phyloP scores from a whole-genome alignment of 2,329 filamentous ascomycete genomes.

The Pseudogymnoascus destructans region DNA sequence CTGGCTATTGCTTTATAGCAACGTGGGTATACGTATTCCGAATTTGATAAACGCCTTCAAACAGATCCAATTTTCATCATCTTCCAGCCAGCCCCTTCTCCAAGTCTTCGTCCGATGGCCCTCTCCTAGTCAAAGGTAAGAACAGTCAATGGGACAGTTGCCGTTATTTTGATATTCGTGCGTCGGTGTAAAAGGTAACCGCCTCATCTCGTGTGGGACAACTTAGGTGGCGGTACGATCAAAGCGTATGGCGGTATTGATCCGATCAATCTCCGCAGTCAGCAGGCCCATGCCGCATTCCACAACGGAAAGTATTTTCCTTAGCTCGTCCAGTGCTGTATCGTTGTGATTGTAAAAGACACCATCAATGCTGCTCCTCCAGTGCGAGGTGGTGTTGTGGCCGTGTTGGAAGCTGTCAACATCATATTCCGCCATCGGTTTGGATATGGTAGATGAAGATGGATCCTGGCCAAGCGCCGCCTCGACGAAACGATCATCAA shows the following conservation, averaged over 20 bases:
- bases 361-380: conserved; percentile 24
- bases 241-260: conserved; percentile 9
- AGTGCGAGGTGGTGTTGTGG: conserved; percentile 23
- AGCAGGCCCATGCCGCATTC: conserved; percentile 24
- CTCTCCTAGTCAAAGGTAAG: neutral
- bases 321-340: conserved; percentile 21
- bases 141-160: too few relatives aligned
- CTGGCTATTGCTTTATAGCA: neutral
- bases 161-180: neutral
- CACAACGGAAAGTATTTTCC: conserved; percentile 24
- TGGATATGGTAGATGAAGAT: neutral
- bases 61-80: neutral
- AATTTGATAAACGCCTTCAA: neutral
- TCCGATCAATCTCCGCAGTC: conserved; percentile 15
- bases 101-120: neutral
- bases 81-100: neutral
- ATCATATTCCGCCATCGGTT: conserved; percentile 17
- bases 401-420: conserved; percentile 21
- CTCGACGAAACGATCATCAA: conserved; percentile 26
- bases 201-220: neutral
- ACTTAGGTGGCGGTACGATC: neutral
- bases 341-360: conserved; percentile 25
- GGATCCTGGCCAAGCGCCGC: conserved; percentile 17
- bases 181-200: neutral
- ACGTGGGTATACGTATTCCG: neutral